phyloP scores from a whole-genome alignment of 306 rosid species.

The Astragalus membranaceus region DNA sequence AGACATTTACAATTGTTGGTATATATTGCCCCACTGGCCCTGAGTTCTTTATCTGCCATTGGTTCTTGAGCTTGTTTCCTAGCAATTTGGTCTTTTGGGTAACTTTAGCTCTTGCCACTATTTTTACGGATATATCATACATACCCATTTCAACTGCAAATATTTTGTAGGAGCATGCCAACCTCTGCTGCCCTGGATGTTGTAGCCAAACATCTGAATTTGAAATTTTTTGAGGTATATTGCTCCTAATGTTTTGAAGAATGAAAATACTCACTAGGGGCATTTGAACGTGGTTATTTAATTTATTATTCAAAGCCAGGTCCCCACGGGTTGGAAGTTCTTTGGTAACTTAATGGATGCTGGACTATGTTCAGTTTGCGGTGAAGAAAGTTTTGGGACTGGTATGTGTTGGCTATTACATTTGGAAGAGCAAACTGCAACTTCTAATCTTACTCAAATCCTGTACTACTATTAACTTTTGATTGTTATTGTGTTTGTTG shows the following conservation, averaged over 20 bases:
- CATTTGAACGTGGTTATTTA: not conserved
- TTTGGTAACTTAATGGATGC: constrained; percentile 98
- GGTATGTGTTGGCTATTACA: constrained; percentile 43
- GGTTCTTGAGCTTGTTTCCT: constrained; percentile 13
- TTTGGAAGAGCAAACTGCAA: not conserved
- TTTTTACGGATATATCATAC: not conserved
- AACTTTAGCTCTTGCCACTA: not conserved
- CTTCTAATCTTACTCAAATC: not conserved
- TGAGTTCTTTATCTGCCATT: not conserved
- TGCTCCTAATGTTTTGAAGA: not conserved
- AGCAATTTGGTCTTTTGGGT: not conserved
- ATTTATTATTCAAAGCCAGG: constrained; percentile 42
- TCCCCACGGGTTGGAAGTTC: constrained; percentile 98
- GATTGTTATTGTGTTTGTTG: constrained; percentile 25
- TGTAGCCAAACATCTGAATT: constrained; percentile 82
- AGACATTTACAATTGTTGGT: not conserved
- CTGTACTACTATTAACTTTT: constrained; percentile 11
- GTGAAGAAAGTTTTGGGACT: constrained; percentile 99
- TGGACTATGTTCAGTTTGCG: constrained; percentile 86
- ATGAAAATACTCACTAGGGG: not conserved
- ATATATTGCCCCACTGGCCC: not conserved
- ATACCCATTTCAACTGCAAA: constrained; percentile 2
- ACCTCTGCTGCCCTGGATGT: constrained; percentile 99
- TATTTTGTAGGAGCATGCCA: constrained; percentile 91
- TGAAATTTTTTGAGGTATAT: constrained; percentile 91